phyloP scores from a whole-genome alignment of 2,329 filamentous ascomycete genomes.

The Xylaria sp. region DNA sequence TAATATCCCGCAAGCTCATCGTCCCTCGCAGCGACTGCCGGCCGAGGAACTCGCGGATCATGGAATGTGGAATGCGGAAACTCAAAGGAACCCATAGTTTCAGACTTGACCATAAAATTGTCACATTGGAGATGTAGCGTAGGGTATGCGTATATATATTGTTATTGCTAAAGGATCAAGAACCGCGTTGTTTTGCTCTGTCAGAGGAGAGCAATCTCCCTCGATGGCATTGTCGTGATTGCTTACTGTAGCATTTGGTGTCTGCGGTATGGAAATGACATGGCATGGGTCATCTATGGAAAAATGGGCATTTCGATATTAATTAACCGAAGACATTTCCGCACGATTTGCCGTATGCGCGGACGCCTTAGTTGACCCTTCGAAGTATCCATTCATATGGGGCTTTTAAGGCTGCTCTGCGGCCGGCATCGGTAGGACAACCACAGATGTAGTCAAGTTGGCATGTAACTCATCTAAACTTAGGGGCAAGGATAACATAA shows the following conservation, averaged over 20 bases:
- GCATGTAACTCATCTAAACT: slow-evolving; percentile 27
- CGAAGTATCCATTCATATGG: slow-evolving; percentile 29
- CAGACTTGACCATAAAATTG: slow-evolving; percentile 30
- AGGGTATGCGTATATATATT: too few relatives aligned
- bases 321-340: slow-evolving; percentile 22
- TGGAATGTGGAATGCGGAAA: slow-evolving; percentile 34
- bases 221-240: neutral
- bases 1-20: slow-evolving; percentile 15
- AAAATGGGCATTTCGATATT: neutral
- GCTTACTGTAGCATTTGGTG: slow-evolving; percentile 4
- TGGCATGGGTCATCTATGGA: neutral
- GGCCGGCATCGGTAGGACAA: slow-evolving; percentile 23
- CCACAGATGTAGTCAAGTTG: slow-evolving; percentile 28
- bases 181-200: too few relatives aligned
- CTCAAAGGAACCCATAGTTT: slow-evolving; percentile 20
- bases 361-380: slow-evolving; percentile 16
- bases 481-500: neutral
- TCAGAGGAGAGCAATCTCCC: slow-evolving; percentile 2
- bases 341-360: slow-evolving; percentile 6
- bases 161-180: too few relatives aligned
- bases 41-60: slow-evolving; percentile 29
- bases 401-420: slow-evolving; percentile 22
- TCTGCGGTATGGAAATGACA: slow-evolving; percentile 6
- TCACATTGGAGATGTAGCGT: slow-evolving; percentile 27
- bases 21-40: neutral